Evolutionary conservation across 305 asterid species (phyloP).

Genomic region (Fraxinus nigra): DNA sequence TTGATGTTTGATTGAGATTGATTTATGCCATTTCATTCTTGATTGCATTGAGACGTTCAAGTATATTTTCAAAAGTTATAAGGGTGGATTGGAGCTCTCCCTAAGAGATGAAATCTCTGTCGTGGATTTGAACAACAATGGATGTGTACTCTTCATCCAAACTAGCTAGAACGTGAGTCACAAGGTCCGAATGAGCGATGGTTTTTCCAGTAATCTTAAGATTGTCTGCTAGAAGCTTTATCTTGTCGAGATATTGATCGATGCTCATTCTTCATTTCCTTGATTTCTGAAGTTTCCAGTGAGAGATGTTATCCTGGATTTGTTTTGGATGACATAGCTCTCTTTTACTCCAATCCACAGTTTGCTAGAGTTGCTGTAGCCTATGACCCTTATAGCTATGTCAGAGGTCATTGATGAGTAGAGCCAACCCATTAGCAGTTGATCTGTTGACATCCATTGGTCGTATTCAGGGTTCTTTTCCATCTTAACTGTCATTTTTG

Average conservation of each 20-base stretch:
- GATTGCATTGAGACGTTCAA: not conserved
- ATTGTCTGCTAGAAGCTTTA: not conserved
- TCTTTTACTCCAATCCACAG: too few species aligned
- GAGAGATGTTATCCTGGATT: slow-evolving; percentile 2
- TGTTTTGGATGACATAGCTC: slow-evolving; percentile 12
- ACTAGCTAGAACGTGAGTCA: not conserved
- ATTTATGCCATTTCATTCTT: not conserved
- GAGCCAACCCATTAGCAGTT: too few species aligned
- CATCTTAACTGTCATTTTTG: too few species aligned
- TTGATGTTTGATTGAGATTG: not conserved
- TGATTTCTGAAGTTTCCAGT: slow-evolving; percentile 1
- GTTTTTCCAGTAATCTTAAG: not conserved
- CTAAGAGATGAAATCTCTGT: not conserved
- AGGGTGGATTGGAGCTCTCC: not conserved
- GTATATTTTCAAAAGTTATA: not conserved
- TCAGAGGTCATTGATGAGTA: too few species aligned
- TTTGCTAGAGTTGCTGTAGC: too few species aligned
- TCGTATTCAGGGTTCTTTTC: too few species aligned
- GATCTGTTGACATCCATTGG: too few species aligned
- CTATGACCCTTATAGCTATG: too few species aligned
- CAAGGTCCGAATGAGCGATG: not conserved
- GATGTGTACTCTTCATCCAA: not conserved
- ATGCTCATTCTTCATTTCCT: not conserved
- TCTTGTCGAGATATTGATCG: too few species aligned
- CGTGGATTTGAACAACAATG: not conserved